Conservation (phyloP, 192 early-diverging fungal genomes). For the Entomortierella beljakovae region DNA sequence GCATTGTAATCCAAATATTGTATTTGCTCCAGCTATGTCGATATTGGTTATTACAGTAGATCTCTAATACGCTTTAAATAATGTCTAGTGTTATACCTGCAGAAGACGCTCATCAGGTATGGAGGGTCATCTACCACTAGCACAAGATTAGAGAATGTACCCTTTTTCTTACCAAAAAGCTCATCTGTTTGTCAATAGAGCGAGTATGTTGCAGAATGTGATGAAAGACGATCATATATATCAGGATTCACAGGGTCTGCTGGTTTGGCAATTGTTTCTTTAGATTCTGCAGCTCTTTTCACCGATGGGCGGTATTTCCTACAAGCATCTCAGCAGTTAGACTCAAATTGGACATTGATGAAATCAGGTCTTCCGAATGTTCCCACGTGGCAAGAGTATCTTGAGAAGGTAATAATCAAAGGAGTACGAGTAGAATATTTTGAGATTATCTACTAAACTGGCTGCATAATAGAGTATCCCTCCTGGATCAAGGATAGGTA, state of each 20-base stretch:
- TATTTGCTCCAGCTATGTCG: neutral
- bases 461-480: constrained; percentile 62
- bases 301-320: constrained; percentile 98
- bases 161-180: neutral
- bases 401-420: constrained; percentile 76
- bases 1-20: constrained; percentile 27
- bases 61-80: no score
- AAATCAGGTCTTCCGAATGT: constrained; percentile 88
- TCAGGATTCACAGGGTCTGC: constrained; percentile 97
- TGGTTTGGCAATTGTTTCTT: constrained; percentile 85
- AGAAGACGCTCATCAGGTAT: constrained; percentile 95
- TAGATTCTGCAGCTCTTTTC: constrained; percentile 86
- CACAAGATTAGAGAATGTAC: neutral
- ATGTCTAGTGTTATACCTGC: constrained; percentile 83
- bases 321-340: constrained; percentile 91
- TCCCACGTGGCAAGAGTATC: constrained; percentile 91
- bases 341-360: constrained; percentile 91
- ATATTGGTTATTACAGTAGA: neutral
- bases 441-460: constrained; percentile 56
- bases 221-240: constrained; percentile 90
- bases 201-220: constrained; percentile 95
- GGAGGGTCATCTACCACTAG: neutral
- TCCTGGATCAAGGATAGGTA: constrained; percentile 80
- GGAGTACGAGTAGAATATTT: no score
- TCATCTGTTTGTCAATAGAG: constrained; percentile 62